Conservation (phyloP, 2,329 filamentous ascomycete genomes). For the Ampelomyces quisqualis region DNA sequence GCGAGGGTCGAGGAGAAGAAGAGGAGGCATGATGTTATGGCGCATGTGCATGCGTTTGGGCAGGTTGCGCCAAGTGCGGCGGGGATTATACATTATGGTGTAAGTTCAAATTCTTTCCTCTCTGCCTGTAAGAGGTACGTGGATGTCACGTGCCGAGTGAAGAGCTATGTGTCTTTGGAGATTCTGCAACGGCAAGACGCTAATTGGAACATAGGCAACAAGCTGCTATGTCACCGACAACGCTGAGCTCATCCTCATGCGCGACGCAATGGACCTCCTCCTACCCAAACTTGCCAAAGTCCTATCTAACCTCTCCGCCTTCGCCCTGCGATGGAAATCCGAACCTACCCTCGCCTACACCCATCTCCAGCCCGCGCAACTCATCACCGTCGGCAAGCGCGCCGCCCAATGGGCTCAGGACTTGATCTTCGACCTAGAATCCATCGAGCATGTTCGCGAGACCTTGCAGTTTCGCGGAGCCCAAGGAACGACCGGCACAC, state of each 20-base stretch:
- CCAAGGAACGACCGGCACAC: constrained; percentile 48
- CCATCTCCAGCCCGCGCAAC: constrained; percentile 66
- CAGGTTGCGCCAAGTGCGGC: constrained; percentile 72
- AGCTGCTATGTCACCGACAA: constrained; percentile 34
- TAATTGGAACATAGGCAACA: constrained; percentile 63
- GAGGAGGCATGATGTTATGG: constrained; percentile 68
- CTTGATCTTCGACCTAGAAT: constrained; percentile 71
- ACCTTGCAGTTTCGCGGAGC: constrained; percentile 72
- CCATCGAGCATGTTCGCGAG: constrained; percentile 67
- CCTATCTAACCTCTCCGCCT: constrained; percentile 70
- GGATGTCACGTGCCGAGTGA: neutral
- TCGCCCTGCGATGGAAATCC: constrained; percentile 72
- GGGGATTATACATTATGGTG: constrained; percentile 74
- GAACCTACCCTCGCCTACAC: constrained; percentile 75
- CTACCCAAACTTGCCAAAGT: constrained; percentile 76
- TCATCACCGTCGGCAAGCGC: constrained; percentile 67
- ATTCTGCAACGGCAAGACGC: constrained; percentile 42
- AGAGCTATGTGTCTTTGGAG: no score
- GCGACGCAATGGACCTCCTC: constrained; percentile 73
- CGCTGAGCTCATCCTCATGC: constrained; percentile 62
- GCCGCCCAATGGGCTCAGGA: constrained; percentile 76
- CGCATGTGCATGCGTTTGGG: constrained; percentile 71
- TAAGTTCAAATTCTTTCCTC: constrained; percentile 56
- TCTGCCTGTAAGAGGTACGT: neutral
- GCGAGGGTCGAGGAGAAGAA: constrained; percentile 54